A percentile compares a stretch with the other conserved stretches of the same genome.
These are phyloP conservation scores for Entelexis paramagnoliae DNA, from an alignment of 1,139 yeast species.

Conservation along the genomic window DNA sequence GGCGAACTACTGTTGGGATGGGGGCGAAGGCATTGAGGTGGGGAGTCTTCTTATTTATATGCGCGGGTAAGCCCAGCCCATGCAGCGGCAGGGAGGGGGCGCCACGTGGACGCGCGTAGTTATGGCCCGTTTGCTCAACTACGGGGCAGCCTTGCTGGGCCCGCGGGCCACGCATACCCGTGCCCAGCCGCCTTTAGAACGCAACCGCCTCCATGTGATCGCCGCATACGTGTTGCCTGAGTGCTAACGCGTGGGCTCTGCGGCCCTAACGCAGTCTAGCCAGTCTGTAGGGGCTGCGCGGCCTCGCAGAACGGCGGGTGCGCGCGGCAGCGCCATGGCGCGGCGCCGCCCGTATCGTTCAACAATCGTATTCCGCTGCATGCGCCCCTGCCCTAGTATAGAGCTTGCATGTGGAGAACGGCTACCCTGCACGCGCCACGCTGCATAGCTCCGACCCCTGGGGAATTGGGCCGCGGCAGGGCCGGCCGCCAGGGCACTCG, in stretches of 20 bases:
- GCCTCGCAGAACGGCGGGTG: not conserved
- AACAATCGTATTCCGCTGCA: constrained; percentile 2
- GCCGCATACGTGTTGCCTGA: not conserved
- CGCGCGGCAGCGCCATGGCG: not conserved
- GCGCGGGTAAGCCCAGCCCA: not conserved
- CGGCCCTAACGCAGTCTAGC: no score
- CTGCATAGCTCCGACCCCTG: not conserved
- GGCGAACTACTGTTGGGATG: not conserved
- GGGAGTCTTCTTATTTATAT: not conserved
- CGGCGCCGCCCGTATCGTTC: not conserved
- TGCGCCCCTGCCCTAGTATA: not conserved
- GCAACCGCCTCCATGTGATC: not conserved
- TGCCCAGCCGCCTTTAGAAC: not conserved
- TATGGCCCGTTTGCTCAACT: not conserved
- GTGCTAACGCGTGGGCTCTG: no score
- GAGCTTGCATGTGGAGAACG: constrained; percentile 2
- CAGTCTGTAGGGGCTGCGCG: not conserved
- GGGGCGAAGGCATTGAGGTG: not conserved
- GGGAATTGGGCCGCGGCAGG: not conserved
- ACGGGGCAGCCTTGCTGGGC: constrained; percentile 2
- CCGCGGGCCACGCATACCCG: not conserved
- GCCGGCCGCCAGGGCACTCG: not conserved
- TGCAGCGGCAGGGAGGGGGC: constrained; percentile 1
- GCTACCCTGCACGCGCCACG: constrained; percentile 7
- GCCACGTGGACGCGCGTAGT: constrained; percentile 8